Evolutionary conservation across 2,329 filamentous ascomycete species (phyloP), one percentile per base, ranked within the genome.

Genomic region (Fusarium haematococcum): DNA sequence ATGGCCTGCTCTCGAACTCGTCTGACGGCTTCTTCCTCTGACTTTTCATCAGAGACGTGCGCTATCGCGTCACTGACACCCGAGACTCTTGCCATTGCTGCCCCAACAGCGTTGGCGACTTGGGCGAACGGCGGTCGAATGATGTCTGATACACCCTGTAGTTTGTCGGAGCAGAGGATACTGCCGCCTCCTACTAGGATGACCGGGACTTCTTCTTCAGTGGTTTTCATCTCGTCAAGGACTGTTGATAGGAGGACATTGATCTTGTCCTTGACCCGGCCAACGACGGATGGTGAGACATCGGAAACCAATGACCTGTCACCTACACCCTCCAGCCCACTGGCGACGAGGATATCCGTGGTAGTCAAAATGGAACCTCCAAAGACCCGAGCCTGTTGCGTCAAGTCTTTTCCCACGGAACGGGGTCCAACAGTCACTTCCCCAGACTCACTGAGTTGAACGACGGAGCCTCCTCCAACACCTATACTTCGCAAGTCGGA

Each of bases 91-190:
- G 85, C 83, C 70, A 85, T 86, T 2, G 86, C 86, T 16, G 86
- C 86, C 5, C 86, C 86, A 5, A 88, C 86, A 0, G 86, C 85
- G 68, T 87, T 88, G 3, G 85, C 85, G 1, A 88, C 85, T 6
- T 86, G 85, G 5, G 67, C 64, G 4, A 72, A 72, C 1, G 66
- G 61, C 0, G 69, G 69, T 79, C 83, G 73, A 79, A 85, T 59
- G 80, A 79, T 37, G 0, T 61, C 6, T 79, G 82, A 65, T 78
- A 86, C 70, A 79, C 83, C 54, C 81, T 82, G 60, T 68, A 78
- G 67, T 69, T 83, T 57, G 4, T 82, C 79, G 6, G 83, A 81
- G 7, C 83, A 84, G 16, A 85, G 82, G 13, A 88, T 80, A 6
- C 85, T 80, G 4, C 85, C 84, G 2, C 86, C 86, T 2, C 86